Evolutionary conservation across 2,329 filamentous ascomycete genomes (phyloP).

Genomic region (Hortaea werneckii): DNA sequence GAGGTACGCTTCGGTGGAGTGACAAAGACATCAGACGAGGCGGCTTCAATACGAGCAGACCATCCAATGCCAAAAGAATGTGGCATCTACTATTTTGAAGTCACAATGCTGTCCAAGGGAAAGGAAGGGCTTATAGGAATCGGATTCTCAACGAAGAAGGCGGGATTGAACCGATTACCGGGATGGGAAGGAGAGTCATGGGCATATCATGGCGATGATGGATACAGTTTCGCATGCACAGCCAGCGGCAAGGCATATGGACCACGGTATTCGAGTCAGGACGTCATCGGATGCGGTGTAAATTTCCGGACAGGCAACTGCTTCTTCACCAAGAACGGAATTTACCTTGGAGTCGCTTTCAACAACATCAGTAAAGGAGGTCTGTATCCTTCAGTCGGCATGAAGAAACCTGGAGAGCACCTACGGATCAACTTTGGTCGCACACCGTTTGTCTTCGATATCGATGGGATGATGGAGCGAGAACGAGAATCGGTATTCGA

Average conservation of each 20-base stretch:
- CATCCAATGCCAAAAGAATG: slow-evolving; percentile 79
- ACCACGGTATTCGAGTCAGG: slow-evolving; percentile 47
- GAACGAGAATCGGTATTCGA: slow-evolving; percentile 50
- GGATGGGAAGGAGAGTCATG: slow-evolving; percentile 58
- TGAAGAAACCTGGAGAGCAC: slow-evolving; percentile 54
- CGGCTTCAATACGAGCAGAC: slow-evolving; percentile 72
- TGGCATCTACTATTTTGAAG: slow-evolving; percentile 90
- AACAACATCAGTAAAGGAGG: slow-evolving; percentile 50
- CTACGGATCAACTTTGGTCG: slow-evolving; percentile 54
- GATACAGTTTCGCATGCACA: slow-evolving; percentile 51
- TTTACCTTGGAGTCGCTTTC: slow-evolving; percentile 55
- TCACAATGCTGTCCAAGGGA: slow-evolving; percentile 54
- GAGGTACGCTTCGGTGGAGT: slow-evolving; percentile 55
- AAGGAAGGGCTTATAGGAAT: slow-evolving; percentile 52
- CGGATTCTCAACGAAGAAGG: slow-evolving; percentile 51
- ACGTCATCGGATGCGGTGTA: slow-evolving; percentile 55
- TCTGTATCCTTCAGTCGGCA: slow-evolving; percentile 58
- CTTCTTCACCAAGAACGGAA: slow-evolving; percentile 58
- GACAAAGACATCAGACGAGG: slow-evolving; percentile 57
- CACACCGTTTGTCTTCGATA: slow-evolving; percentile 78
- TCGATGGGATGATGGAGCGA: slow-evolving; percentile 69
- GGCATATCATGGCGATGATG: slow-evolving; percentile 59
- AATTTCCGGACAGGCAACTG: slow-evolving; percentile 52
- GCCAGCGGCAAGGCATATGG: slow-evolving; percentile 49
- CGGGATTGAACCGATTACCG: slow-evolving; percentile 49